Percentiles rank a stretch among this genome's conserved stretches.
phyloP scores from a whole-genome alignment of 140 eudicot species.

The Cichorium intybus region DNA sequence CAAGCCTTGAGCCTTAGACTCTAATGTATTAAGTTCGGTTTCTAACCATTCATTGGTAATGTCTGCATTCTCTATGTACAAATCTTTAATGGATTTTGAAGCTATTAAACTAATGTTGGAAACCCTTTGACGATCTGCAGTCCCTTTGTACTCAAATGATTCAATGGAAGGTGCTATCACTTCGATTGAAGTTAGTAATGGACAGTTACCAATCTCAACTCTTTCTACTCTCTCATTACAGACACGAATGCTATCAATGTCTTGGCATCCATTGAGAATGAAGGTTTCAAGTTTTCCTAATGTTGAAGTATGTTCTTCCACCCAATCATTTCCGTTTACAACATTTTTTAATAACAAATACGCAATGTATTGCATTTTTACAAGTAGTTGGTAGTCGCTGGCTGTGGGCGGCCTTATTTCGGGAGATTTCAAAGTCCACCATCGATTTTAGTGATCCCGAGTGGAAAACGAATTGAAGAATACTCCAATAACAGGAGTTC shows the following conservation, averaged over 20 bases:
- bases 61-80: too few relatives aligned
- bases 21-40: constrained; percentile 11
- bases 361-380: constrained; percentile 1
- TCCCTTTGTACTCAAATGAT: constrained; percentile 6
- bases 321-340: constrained; percentile 10
- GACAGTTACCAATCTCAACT: constrained; percentile 9
- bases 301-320: constrained; percentile 7
- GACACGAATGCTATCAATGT: too few relatives aligned
- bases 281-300: too few relatives aligned
- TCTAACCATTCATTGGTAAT: constrained; percentile 28
- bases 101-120: constrained; percentile 16
- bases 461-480: too few relatives aligned
- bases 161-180: constrained; percentile 8
- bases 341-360: constrained; percentile 17
- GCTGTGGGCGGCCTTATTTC: too few relatives aligned
- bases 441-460: too few relatives aligned
- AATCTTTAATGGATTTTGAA: too few relatives aligned
- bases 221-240: constrained; percentile 18
- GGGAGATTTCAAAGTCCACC: too few relatives aligned
- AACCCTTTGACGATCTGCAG: too few relatives aligned
- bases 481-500: too few relatives aligned
- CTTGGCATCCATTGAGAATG: too few relatives aligned
- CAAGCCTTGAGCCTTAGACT: constrained; percentile 22
- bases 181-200: neutral
- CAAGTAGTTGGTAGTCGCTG: too few relatives aligned